These are phyloP conservation scores for Aspergillaceae sp. DNA, from an alignment of 2,329 filamentous ascomycete species.

Conservation along the genomic window DNA sequence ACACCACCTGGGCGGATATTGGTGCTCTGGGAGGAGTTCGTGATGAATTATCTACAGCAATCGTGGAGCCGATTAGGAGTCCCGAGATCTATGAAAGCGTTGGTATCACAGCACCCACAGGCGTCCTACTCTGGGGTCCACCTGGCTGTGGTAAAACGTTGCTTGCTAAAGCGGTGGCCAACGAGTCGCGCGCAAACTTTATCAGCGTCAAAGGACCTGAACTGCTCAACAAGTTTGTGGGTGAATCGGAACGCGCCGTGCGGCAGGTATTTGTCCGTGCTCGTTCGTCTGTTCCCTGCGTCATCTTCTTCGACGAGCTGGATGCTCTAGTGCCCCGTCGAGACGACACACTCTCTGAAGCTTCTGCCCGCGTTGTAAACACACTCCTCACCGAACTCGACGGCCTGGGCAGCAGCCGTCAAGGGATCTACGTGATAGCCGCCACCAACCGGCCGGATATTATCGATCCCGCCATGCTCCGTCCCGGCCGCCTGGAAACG, in stretches of 20 bases:
- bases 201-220: slow-evolving; percentile 97
- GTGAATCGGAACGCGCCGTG: slow-evolving; percentile 88
- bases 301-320: slow-evolving; percentile 96
- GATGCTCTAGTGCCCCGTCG: slow-evolving; percentile 84
- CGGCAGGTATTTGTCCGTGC: slow-evolving; percentile 87
- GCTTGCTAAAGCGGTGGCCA: slow-evolving; percentile 90
- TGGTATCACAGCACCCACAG: slow-evolving; percentile 72
- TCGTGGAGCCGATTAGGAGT: slow-evolving; percentile 79
- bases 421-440: slow-evolving; percentile 87
- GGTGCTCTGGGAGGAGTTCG: slow-evolving; percentile 75
- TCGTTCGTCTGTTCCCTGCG: slow-evolving; percentile 76
- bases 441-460: slow-evolving; percentile 94
- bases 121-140: slow-evolving; percentile 91
- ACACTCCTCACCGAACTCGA: slow-evolving; percentile 91
- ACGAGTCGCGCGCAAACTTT: slow-evolving; percentile 93
- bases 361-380: slow-evolving; percentile 83
- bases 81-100: slow-evolving; percentile 68
- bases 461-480: slow-evolving; percentile 90
- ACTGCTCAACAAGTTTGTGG: slow-evolving; percentile 93
- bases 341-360: slow-evolving; percentile 69
- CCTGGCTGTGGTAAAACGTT: slow-evolving; percentile 96
- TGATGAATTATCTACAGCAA: slow-evolving; percentile 71
- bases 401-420: slow-evolving; percentile 62
- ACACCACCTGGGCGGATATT: slow-evolving; percentile 87
- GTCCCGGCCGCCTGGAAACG: slow-evolving; percentile 79